Base-by-base conservation (phyloP, 345 rosid species). In the Salix arbutifolia region DNA sequence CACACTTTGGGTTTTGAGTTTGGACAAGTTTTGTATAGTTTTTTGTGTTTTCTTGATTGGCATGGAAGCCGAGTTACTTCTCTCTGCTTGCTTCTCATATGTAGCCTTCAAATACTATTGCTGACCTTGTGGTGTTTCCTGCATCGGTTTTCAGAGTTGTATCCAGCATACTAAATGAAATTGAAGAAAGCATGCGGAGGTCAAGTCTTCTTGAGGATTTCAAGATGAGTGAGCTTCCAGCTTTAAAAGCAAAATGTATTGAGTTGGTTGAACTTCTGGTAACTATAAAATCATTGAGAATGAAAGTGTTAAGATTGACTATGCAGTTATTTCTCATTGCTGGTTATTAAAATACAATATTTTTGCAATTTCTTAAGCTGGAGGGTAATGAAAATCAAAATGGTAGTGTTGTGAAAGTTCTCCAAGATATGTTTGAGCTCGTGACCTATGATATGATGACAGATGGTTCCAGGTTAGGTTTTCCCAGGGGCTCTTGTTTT, bases 391-490 rank as follows among this genome's bases (percentile, higher is more conserved):
- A 86, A 83, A 76, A 81, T 65, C 87, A 87, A 50, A 85, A 73
- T 69, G 77, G 67, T 69, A 85, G 89, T 74, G 92, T 93, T 76
- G 94, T 91, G 76, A 89, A 85, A 82, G 87, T 88, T 85, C 97
- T 95, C 72, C 99, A 95, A 69, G 99, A 95, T 84, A 89, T 95
- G 70, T 93, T 93, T 87, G 97, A 95, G 84, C 84, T 95, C 25
- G 89, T 93, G 68, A 90, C 96, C 71, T 85, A 83, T 74, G 99
- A 93, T 78, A 88, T 95, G 86, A 95, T 95, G 99, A 84, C 74
- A 76, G 81, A 87, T 79, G 86, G 90, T 80, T 85, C 85, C 79
- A 86, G 99, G 99, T 95, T 67, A 73, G 90, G 56, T 76, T 53
- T 53, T 40, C 74, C 77, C 70, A 61, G 67, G 70, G 73, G 30